Evolutionary conservation across 257 asterid genomes (phyloP), one percentile per base, ranked within the genome.

Genomic region (Prunella vulgaris): DNA sequence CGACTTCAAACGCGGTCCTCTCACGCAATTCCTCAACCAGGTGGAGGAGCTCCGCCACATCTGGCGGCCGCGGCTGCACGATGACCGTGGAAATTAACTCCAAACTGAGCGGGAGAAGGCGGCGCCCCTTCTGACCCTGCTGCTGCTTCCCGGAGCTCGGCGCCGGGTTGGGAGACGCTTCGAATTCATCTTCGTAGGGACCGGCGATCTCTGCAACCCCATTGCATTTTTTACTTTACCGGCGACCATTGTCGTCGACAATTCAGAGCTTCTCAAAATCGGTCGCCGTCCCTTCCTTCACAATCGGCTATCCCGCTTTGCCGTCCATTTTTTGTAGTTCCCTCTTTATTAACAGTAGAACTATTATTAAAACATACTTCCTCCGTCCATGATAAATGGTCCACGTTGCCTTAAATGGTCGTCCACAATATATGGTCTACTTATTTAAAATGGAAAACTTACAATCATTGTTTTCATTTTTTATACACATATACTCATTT

Each of bases 11-110:
- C 84, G 74, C 2, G 96, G 89, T 95, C 4, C 92, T 71, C 25
- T 86, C 96, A 0, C 92, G 81, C 66, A 88, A 70, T 60, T 84
- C 87, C 64, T 88, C 96, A 7, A 88, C 90, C 0, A 85, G 64
- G 0, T 81, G 89, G 59, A 86, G 74, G 38, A 92, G 95, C 58
- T 92, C 95, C 4, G 94, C 24, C 44, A 86, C 93, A 70, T 92
- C 97, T 22, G 94, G 96, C 2, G 96, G 97, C 10, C 97, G 93
- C 5, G 98, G 98, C 84, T 89, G 98, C 33, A 92, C 49, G 96
- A 89, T 67, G 96, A 25, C 69, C 96, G 89, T 0, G 98, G 98
- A 74, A 92, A 92, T 35, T 87, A 84, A 27, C 40, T 91, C 2
- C 96, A 92, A 27, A 89, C 89, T 0, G 95, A 80, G 44, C 96